Percentiles rank a stretch among this genome's conserved stretches.
These are phyloP conservation scores for Teratosphaeriaceae sp. DNA, from an alignment of 2,329 filamentous ascomycete genomes.

Conservation along the genomic window DNA sequence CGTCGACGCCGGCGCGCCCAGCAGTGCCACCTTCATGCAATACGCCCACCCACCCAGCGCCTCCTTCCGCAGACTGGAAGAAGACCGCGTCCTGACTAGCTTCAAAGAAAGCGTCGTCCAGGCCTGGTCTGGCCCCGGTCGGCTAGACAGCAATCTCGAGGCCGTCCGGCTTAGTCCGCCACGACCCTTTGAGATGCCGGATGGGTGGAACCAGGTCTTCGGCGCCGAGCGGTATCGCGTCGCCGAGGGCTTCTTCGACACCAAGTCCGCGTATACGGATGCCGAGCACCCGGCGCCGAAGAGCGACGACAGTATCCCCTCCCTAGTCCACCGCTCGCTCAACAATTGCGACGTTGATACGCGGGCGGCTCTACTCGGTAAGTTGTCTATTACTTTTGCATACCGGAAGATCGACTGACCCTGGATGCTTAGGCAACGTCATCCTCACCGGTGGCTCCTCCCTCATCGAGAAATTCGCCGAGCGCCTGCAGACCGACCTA, in stretches of 20 bases:
- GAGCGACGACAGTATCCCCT: slow-evolving; percentile 67
- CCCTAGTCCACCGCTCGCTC: slow-evolving; percentile 71
- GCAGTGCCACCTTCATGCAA: slow-evolving; percentile 67
- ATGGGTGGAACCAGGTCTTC: slow-evolving; percentile 95
- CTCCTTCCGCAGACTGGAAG: slow-evolving; percentile 76
- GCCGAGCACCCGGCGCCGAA: slow-evolving; percentile 46
- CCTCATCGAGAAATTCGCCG: slow-evolving; percentile 84
- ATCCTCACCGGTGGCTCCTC: slow-evolving; percentile 87
- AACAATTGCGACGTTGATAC: slow-evolving; percentile 82
- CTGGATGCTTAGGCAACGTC: too few species aligned
- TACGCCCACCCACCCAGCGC: slow-evolving; percentile 56
- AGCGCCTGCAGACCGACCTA: slow-evolving; percentile 81
- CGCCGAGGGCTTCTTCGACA: slow-evolving; percentile 86
- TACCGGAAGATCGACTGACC: too few species aligned
- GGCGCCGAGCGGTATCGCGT: slow-evolving; percentile 79
- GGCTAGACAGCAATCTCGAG: slow-evolving; percentile 67
- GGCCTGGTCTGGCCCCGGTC: slow-evolving; percentile 77
- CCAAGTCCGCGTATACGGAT: slow-evolving; percentile 58
- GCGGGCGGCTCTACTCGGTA: slow-evolving; percentile 70
- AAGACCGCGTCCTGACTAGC: slow-evolving; percentile 87
- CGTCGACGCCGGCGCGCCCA: slow-evolving; percentile 76
- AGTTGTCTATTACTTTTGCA: too few species aligned
- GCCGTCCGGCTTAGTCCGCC: slow-evolving; percentile 65
- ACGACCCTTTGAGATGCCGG: slow-evolving; percentile 92
- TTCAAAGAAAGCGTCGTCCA: slow-evolving; percentile 98